These are phyloP conservation scores for Populus pruinosa DNA, from an alignment of 345 rosid species.

Conservation along the genomic window DNA sequence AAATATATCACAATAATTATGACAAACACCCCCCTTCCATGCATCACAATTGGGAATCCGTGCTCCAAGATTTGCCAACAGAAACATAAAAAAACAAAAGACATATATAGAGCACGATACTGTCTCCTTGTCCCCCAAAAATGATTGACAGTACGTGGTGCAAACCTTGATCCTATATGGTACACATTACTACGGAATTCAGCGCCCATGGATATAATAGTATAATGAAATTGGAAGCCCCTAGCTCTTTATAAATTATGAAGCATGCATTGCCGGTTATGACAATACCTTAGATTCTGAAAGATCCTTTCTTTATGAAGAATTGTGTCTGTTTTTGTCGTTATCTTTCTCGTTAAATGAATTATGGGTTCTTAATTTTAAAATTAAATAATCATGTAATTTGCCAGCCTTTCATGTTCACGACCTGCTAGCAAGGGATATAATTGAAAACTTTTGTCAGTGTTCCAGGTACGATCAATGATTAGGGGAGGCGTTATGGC, in stretches of 20 bases:
- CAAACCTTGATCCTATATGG: neutral
- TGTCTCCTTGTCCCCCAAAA: slow-evolving; percentile 20
- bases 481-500: slow-evolving; percentile 32
- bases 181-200: slow-evolving; percentile 12
- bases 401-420: slow-evolving; percentile 48
- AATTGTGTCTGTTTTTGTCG: slow-evolving; percentile 15
- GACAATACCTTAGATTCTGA: slow-evolving; percentile 23
- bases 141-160: neutral
- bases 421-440: slow-evolving; percentile 15
- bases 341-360: slow-evolving; percentile 7
- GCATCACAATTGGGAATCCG: no score
- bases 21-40: no score
- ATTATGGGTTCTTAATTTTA: neutral
- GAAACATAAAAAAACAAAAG: neutral
- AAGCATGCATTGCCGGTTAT: neutral
- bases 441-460: slow-evolving; percentile 10
- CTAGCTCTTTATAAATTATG: neutral
- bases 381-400: slow-evolving; percentile 17
- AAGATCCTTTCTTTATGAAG: slow-evolving; percentile 4
- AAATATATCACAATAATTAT: no score
- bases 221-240: neutral
- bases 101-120: neutral
- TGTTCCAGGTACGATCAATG: slow-evolving; percentile 14
- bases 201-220: neutral
- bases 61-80: no score